Conservation (phyloP, 257 asterid genomes). For the Przewalskia tangutica region DNA sequence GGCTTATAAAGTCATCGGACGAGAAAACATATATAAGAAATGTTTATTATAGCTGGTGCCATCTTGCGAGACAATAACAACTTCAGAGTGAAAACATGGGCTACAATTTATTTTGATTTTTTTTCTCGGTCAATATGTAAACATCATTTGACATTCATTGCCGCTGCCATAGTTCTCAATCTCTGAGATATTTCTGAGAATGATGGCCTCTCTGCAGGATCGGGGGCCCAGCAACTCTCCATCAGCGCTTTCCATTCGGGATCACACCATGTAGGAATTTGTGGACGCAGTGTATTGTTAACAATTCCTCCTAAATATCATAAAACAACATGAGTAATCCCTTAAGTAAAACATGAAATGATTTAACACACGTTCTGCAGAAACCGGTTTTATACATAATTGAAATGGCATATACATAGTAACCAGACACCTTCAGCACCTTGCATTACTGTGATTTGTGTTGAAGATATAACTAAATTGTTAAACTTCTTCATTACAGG, state of each 20-base stretch:
- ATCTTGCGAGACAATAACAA: background rate
- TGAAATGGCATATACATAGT: background rate
- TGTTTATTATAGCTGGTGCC: background rate
- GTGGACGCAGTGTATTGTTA: conserved; percentile 82
- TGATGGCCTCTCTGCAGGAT: conserved; percentile 71
- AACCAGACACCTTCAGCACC: background rate
- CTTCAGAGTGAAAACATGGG: background rate
- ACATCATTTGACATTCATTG: conserved; percentile 77
- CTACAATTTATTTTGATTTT: conserved; percentile 14
- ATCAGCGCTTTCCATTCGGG: conserved; percentile 96
- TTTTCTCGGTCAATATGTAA: background rate
- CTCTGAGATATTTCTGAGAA: conserved; percentile 87
- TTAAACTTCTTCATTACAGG: too few species aligned
- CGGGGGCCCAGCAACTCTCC: conserved; percentile 87
- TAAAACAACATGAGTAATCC: background rate
- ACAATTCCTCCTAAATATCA: conserved; percentile 71
- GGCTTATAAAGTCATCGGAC: conserved; percentile 1
- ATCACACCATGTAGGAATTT: conserved; percentile 93
- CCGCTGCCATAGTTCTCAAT: conserved; percentile 88
- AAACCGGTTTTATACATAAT: background rate
- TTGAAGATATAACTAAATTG: too few species aligned
- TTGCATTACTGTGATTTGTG: background rate
- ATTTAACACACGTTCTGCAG: background rate
- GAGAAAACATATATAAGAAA: background rate
- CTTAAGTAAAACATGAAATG: background rate